phyloP scores from a whole-genome alignment of 768 basidiomycete species.

The Symmetrospora coprosmae region DNA sequence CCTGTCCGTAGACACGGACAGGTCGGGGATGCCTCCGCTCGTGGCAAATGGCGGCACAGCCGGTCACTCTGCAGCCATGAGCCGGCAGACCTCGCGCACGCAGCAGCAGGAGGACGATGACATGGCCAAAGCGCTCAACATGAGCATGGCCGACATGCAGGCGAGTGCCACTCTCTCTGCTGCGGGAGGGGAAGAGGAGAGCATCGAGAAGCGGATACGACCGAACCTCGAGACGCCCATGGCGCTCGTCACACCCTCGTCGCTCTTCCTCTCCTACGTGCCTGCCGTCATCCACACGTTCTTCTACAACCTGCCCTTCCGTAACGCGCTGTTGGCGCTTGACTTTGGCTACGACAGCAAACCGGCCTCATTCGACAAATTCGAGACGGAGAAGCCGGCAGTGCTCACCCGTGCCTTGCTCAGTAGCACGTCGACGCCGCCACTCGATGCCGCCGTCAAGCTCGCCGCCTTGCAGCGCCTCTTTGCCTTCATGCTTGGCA shows the following conservation, averaged over 20 bases:
- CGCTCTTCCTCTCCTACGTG: background rate
- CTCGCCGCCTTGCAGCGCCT: constrained; percentile 15
- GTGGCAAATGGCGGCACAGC: too few species aligned
- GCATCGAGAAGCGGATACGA: background rate
- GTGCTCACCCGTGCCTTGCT: constrained; percentile 1
- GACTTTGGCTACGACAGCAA: background rate
- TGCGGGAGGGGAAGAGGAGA: background rate
- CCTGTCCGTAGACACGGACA: too few species aligned
- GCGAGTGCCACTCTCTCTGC: background rate
- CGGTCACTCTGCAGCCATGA: background rate
- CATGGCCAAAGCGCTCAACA: background rate
- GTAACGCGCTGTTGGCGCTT: background rate
- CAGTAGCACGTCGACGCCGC: too few species aligned
- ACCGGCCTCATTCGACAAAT: background rate
- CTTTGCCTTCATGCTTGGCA: background rate
- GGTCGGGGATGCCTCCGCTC: too few species aligned
- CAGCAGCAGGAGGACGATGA: constrained; percentile 19
- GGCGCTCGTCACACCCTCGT: background rate
- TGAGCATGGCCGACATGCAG: background rate
- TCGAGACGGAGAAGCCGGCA: background rate
- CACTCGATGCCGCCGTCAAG: background rate
- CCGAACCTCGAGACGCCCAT: background rate
- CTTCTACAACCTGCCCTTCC: constrained; percentile 3
- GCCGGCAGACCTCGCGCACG: background rate
- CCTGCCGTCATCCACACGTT: constrained; percentile 5